phyloP scores from a whole-genome alignment of 768 basidiomycete species.

The Mycena capillaripes region DNA sequence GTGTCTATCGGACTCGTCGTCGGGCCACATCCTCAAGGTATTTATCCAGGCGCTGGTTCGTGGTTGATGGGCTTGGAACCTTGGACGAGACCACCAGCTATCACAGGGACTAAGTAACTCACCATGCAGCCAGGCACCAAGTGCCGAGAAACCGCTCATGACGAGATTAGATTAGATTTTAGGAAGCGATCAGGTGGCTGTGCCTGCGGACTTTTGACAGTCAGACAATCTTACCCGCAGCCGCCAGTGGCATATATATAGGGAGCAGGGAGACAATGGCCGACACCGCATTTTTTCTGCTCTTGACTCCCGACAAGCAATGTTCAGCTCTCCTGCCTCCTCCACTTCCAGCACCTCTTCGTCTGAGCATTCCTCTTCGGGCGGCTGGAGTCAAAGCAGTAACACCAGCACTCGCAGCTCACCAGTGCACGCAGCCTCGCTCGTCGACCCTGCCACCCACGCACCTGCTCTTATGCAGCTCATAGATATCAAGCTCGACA shows the following conservation, averaged over 20 bases:
- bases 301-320: neutral
- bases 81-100: no score
- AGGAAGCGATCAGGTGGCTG: no score
- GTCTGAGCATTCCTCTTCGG: neutral
- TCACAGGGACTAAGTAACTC: no score
- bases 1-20: no score
- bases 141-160: no score
- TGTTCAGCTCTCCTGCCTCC: conserved; percentile 13
- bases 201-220: no score
- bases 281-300: neutral
- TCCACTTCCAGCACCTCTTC: neutral
- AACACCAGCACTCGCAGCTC: neutral
- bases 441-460: conserved; percentile 76
- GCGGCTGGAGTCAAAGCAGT: neutral
- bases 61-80: no score
- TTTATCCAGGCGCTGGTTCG: no score
- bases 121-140: no score
- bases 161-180: no score
- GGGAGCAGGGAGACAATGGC: neutral
- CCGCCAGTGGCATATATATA: neutral
- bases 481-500: conserved; percentile 73
- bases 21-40: no score
- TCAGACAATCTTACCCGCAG: neutral
- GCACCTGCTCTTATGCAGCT: conserved; percentile 78
- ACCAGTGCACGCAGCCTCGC: conserved; percentile 36